Evolutionary conservation across 345 rosid genomes (phyloP), one percentile per base, ranked within the genome.

Genomic region (Acer yangbiense): DNA sequence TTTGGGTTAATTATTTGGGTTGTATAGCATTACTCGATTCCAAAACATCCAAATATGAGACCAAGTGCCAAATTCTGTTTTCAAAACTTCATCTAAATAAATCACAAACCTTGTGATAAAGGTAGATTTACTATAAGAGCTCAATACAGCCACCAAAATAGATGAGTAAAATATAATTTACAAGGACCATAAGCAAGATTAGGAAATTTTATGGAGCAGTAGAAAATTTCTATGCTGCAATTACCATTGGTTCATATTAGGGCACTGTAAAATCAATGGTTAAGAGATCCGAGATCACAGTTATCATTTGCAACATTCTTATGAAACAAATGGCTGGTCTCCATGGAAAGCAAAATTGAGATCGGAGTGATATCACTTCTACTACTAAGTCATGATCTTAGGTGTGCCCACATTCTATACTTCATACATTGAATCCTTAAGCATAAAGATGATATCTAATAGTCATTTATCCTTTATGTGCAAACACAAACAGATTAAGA

Each of bases 1-100:
- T 29, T 29, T 29, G 32, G 32, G 32, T 29, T 29, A 29, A 29
- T 27, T 27, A 29, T 29, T 2, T 29, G 3, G 32, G 32, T 29
- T 29, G 3, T 29, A 29, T 29, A 29, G 32, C 3, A 29, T 29
- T 29, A 2, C 32, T 29, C 32, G 32, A 29, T 29, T 29, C 68
- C 14, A 3, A 6, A 14, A 17, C 20, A 64, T 50, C 13, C 65
- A 77, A 77, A 71, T 14, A 41, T n/a, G 18, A 63, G 75, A 77
- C 39, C 23, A 2, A 14, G 39, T 16, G 35, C 10, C n/a, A 48
- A 25, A 29, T 46, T 46, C 20, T 18, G 66, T 71, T 21, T 67
- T 71, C 54, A 71, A 48, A 52, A 54, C 6, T 65, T 78, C 17
- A 16, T 70, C 65, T 2, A 3, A 9, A 65, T 9, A 39, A 50